These are phyloP conservation scores for Carex pumila DNA, from an alignment of 176 grass and related monocot genomes.

Conservation along the genomic window DNA sequence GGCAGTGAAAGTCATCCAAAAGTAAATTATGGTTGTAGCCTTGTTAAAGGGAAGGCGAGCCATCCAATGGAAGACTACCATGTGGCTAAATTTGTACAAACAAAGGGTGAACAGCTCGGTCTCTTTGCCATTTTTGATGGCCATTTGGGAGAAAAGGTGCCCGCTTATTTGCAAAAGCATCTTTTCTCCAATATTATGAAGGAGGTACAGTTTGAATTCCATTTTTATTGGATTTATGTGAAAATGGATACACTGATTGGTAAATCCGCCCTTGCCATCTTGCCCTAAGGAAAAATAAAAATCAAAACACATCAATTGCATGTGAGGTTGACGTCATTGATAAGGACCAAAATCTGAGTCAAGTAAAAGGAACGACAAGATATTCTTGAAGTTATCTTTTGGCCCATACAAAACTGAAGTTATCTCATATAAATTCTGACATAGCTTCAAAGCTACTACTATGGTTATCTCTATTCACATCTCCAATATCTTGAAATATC, in stretches of 20 bases:
- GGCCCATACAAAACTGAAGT: not conserved
- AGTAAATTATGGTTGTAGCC: conserved; percentile 36
- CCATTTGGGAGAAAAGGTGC: conserved; percentile 38
- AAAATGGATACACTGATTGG: not conserved
- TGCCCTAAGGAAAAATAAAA: not conserved
- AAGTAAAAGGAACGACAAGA: not conserved
- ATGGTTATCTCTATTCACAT: not conserved
- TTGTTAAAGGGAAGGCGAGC: conserved; percentile 39
- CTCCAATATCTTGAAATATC: not conserved
- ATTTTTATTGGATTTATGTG: not conserved
- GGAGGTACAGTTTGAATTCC: conserved; percentile 27
- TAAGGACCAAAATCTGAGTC: not conserved
- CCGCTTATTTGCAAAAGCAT: conserved; percentile 46
- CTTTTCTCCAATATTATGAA: conserved; percentile 35
- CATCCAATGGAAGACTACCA: conserved; percentile 52
- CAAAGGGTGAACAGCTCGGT: conserved; percentile 27
- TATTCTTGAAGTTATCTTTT: not conserved
- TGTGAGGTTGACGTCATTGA: not conserved
- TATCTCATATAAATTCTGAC: not conserved
- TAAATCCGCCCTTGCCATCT: not conserved
- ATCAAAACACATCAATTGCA: not conserved
- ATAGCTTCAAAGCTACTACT: not conserved
- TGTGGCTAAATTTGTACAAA: conserved; percentile 31
- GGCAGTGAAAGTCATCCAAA: conserved; percentile 9
- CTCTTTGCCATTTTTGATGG: conserved; percentile 46